Percentiles rank a stretch among this genome's conserved stretches.
phyloP scores from a whole-genome alignment of 768 basidiomycete genomes.

The Boletales sp. region DNA sequence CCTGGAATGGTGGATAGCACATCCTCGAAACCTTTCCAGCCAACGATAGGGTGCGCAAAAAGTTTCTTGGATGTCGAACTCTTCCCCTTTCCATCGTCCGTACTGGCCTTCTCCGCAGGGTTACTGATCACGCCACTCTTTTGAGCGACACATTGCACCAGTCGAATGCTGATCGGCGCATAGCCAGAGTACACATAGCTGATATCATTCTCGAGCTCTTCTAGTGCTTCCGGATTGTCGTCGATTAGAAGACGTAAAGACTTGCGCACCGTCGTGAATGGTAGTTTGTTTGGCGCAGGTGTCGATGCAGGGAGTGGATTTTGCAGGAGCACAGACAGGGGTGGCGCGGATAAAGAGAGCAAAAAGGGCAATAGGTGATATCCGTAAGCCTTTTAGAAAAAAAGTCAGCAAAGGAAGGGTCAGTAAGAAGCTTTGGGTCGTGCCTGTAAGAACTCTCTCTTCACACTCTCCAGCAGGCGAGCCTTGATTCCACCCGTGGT shows the following conservation, averaged over 20 bases:
- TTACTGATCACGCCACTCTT: slow-evolving; percentile 87
- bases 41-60: slow-evolving; percentile 87
- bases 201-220: slow-evolving; percentile 90
- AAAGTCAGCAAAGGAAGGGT: slow-evolving; percentile 17
- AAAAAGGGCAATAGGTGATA: slow-evolving; percentile 68
- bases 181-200: slow-evolving; percentile 96
- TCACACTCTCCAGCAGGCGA: slow-evolving; percentile 82
- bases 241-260: slow-evolving; percentile 90
- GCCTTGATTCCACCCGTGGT: slow-evolving; percentile 83
- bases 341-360: slow-evolving; percentile 58
- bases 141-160: slow-evolving; percentile 91
- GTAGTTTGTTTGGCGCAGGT: slow-evolving; percentile 53
- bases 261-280: slow-evolving; percentile 73
- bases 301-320: slow-evolving; percentile 61
- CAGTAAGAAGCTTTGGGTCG: slow-evolving; percentile 3
- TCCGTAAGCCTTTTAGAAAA: slow-evolving; percentile 57
- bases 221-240: slow-evolving; percentile 69
- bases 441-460: slow-evolving; percentile 88
- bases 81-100: slow-evolving; percentile 38
- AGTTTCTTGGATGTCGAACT: slow-evolving; percentile 46
- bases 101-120: slow-evolving; percentile 53
- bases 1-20: slow-evolving; percentile 79
- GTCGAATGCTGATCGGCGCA: slow-evolving; percentile 86
- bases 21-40: slow-evolving; percentile 98
- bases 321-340: slow-evolving; percentile 65